These are phyloP conservation scores for Fusarium sp. DNA, from an alignment of 2,329 filamentous ascomycete species.

Conservation along the genomic window DNA sequence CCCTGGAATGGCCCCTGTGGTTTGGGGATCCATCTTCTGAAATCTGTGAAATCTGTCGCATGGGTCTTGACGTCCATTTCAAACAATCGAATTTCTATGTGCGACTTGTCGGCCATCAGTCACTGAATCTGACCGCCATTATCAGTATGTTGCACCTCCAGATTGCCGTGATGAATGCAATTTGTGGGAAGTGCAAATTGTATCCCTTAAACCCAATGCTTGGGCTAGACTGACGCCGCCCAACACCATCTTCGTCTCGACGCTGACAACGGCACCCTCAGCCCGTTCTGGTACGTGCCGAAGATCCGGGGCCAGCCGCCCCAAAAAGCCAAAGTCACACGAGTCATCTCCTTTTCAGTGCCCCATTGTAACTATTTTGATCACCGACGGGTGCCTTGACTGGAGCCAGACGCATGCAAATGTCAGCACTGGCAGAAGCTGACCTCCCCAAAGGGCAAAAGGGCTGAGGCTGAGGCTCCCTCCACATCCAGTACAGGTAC, in stretches of 20 bases:
- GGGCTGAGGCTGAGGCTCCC: not conserved
- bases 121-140: not conserved
- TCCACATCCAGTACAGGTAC: not conserved
- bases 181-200: not conserved
- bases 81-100: not conserved
- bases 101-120: not conserved
- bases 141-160: not conserved
- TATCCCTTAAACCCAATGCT: not conserved
- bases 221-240: not conserved
- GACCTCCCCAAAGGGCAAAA: not conserved
- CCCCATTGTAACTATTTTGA: not conserved
- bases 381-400: not conserved
- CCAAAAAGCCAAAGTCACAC: not conserved
- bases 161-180: not conserved
- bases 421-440: not conserved
- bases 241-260: not conserved
- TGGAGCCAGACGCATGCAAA: not conserved
- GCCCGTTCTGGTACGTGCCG: not conserved
- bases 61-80: not conserved
- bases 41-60: not conserved
- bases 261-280: not conserved
- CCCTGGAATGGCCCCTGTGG: not conserved
- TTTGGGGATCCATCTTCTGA: not conserved
- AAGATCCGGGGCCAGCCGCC: not conserved
- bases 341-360: not conserved